A percentile compares a stretch with the other conserved stretches of the same genome.
phyloP scores from a whole-genome alignment of 805 yeast species.

The Blastobotrys peoriensis region DNA sequence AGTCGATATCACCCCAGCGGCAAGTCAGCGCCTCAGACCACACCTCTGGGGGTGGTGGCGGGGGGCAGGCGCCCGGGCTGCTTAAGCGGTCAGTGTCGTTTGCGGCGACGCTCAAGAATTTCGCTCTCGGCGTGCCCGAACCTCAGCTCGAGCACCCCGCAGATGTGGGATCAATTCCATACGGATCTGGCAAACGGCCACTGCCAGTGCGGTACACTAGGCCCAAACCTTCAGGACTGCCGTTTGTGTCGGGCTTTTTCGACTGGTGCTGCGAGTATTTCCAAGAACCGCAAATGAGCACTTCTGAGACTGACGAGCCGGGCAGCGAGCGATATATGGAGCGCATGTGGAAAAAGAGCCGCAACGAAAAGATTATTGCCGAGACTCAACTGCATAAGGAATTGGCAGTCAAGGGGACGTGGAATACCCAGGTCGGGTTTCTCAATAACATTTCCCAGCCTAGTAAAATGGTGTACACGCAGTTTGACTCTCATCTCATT shows the following conservation, averaged over 20 bases:
- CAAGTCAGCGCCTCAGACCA: conserved; percentile 8
- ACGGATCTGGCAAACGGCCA: conserved; percentile 29
- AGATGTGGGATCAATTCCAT: conserved; percentile 24
- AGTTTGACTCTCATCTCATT: conserved; percentile 78
- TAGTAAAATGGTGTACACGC: conserved; percentile 71
- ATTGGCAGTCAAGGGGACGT: conserved; percentile 73
- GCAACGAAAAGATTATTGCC: conserved; percentile 81
- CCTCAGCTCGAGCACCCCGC: neutral
- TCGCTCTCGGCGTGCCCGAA: conserved; percentile 12
- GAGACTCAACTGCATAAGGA: conserved; percentile 89
- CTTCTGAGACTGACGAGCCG: conserved; percentile 79
- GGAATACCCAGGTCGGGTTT: conserved; percentile 60
- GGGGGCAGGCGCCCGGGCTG: too few relatives aligned
- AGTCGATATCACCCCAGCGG: neutral
- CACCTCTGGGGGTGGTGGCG: too few relatives aligned
- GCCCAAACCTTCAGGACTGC: conserved; percentile 24
- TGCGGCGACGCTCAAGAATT: conserved; percentile 17
- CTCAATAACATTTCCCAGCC: conserved; percentile 77
- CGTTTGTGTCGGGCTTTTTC: conserved; percentile 32
- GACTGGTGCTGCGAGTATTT: conserved; percentile 70
- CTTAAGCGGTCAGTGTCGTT: conserved; percentile 24
- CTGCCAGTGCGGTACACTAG: conserved; percentile 24
- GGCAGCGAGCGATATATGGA: conserved; percentile 82
- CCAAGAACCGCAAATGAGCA: conserved; percentile 92
- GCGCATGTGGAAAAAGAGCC: conserved; percentile 79